Evolutionary conservation across 2,329 filamentous ascomycete genomes (phyloP), one percentile per base, ranked within the genome.

Genomic region (Fusarium sp.): DNA sequence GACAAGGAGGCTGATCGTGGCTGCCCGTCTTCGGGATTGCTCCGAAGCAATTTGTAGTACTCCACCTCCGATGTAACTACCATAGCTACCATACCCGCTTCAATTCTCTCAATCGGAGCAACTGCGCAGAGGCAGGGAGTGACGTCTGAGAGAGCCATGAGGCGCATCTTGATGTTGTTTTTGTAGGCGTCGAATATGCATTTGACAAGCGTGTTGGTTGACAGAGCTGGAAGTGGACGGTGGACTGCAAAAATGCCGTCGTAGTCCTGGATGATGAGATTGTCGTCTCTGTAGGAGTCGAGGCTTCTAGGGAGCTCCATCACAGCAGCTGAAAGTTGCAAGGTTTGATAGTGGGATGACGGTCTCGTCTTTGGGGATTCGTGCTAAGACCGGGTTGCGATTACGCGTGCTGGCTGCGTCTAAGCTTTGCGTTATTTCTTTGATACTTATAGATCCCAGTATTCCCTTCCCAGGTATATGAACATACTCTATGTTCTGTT

Each of bases 401-500:
- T 8, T 35, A 11, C 11, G 16, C 4, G 9, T 8, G 9, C 11
- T 4, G n/a, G 3, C n/a, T 19, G 18, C 14, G 23, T 18, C 18
- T 18, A 51, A 6, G 29, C 4, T 33, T 51, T 15, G 11, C 4
- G 12, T 12, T 19, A 3, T 23, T 25, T 33, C 29, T 33, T 51
- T 33, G n/a, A 21, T 51, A 35, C 48, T 35, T 35, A 23, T 23
- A 18, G n/a, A 7, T 14, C 18, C 21, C 15, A 3, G 8, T 12
- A 3, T 5, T 15, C 15, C 5, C 27, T 10, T 33, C 6, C 8
- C 5, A 15, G 29, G 2, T 23, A 19, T 23, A 19, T 4, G 29
- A 49, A 29, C n/a, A 4, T 10, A 14, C 0, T 19, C 12, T 2
- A 10, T 25, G n/a, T 51, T 8, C 48, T 3, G 4, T 19, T 0